A percentile compares a stretch with the other conserved stretches of the same genome.
These are phyloP conservation scores for Ceratocystis papillata DNA, from an alignment of 2,329 filamentous ascomycete genomes.

Conservation along the genomic window DNA sequence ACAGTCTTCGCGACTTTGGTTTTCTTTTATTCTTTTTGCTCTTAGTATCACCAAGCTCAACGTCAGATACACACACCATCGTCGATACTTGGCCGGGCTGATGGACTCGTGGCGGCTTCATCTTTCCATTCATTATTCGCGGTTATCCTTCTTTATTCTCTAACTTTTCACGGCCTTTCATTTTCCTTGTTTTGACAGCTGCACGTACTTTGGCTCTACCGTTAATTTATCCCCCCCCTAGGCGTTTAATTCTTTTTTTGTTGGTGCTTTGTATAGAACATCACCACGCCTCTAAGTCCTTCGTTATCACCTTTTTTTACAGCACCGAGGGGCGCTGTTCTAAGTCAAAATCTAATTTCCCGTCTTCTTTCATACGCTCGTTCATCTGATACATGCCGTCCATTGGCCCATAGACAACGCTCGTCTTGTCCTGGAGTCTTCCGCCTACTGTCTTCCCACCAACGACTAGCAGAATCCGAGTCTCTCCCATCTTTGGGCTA, in stretches of 20 bases:
- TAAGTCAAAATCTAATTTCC: not conserved
- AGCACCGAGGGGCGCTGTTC: not conserved
- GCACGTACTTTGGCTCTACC: not conserved
- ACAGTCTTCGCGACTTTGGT: not conserved
- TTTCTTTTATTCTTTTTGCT: not conserved
- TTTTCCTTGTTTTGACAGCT: not conserved
- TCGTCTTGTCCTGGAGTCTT: not conserved
- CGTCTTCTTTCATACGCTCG: not conserved
- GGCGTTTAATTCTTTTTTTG: conserved; percentile 9
- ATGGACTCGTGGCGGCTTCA: not conserved
- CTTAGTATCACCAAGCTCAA: not conserved
- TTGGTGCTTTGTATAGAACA: conserved; percentile 12
- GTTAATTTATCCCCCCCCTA: not conserved
- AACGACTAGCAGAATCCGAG: not conserved
- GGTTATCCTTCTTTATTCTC: conserved; percentile 5
- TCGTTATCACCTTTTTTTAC: not conserved
- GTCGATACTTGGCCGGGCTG: not conserved
- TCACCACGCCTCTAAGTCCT: not conserved
- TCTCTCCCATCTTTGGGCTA: not conserved
- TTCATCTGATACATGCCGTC: not conserved
- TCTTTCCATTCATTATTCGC: not conserved
- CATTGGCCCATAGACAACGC: not conserved
- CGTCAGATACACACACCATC: not conserved
- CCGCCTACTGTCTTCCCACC: not conserved
- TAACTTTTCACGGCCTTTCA: not conserved